Percentiles rank a stretch among this genome's conserved stretches.
Conservation (phyloP, 2,329 filamentous ascomycete species). For the Blastomyces silverae region DNA sequence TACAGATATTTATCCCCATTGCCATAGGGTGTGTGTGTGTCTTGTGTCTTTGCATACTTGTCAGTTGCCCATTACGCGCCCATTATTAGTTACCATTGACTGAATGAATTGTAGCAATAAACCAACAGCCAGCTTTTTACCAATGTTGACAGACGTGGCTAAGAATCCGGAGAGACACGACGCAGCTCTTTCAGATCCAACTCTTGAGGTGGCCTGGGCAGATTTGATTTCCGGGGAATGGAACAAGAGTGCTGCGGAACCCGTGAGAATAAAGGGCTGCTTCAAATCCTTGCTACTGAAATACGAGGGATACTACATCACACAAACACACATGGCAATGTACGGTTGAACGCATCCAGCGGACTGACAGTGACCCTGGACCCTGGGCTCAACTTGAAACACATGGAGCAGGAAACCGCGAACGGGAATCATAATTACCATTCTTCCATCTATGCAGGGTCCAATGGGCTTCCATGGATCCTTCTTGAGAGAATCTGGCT, state of each 20-base stretch:
- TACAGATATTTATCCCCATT: background rate
- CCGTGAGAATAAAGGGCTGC: background rate
- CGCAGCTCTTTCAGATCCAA: too few species aligned
- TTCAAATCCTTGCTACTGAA: too few species aligned
- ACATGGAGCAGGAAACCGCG: background rate
- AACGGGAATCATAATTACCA: too few species aligned
- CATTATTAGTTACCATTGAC: background rate
- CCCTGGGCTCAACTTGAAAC: background rate
- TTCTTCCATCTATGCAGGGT: background rate
- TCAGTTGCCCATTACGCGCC: background rate
- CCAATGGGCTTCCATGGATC: background rate
- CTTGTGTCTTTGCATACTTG: background rate
- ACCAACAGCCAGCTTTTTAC: background rate
- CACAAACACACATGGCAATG: too few species aligned
- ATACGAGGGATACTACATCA: too few species aligned
- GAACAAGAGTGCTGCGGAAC: background rate
- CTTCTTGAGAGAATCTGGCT: background rate
- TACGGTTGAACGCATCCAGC: background rate
- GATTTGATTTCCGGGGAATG: background rate
- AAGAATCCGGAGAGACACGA: background rate
- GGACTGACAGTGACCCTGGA: background rate
- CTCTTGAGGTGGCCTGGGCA: background rate
- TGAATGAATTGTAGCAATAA: background rate
- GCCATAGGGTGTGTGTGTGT: background rate
- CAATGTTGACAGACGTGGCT: background rate